A percentile compares a stretch with the other conserved stretches of the same genome.
Evolutionary conservation across 139 green algal species (phyloP).

Genomic region (Chlamydomonas schloesseri): DNA sequence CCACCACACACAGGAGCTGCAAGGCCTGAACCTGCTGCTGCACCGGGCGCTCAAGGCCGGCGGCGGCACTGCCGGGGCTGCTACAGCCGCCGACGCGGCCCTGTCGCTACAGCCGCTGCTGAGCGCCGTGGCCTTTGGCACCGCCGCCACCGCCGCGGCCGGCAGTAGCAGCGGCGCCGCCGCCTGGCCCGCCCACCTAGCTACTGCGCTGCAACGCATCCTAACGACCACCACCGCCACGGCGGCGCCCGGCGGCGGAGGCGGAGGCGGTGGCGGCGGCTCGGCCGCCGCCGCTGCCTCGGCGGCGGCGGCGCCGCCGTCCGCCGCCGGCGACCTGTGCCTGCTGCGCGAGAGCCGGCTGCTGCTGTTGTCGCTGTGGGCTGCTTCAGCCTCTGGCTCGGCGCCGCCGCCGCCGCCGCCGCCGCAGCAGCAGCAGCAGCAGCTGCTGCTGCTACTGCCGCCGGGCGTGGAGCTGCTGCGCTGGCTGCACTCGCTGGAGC

Average conservation of each 20-base stretch:
- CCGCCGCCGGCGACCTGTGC: conserved; percentile 32
- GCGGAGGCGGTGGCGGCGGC: background rate
- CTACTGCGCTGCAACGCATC: background rate
- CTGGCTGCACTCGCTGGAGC: conserved; percentile 41
- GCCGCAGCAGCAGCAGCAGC: background rate
- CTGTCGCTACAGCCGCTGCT: conserved; percentile 41
- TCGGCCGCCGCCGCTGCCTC: background rate
- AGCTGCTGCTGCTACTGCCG: background rate
- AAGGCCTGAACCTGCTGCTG: conserved; percentile 17
- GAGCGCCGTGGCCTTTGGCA: conserved; percentile 26
- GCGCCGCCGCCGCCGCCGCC: background rate
- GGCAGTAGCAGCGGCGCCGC: background rate
- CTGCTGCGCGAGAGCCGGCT: background rate
- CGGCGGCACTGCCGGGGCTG: too few species aligned
- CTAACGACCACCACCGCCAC: background rate
- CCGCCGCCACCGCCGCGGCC: background rate
- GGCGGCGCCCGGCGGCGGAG: background rate
- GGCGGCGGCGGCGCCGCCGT: background rate
- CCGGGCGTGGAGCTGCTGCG: background rate
- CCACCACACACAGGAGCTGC: background rate
- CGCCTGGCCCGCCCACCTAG: conserved; percentile 31
- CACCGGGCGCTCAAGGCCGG: conserved; percentile 11
- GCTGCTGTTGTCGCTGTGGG: conserved; percentile 33
- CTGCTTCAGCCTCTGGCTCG: background rate
- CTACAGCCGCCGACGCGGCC: conserved; percentile 1